Conservation (phyloP, 108 stramenopile species). For the Asterionellopsis glacialis region DNA sequence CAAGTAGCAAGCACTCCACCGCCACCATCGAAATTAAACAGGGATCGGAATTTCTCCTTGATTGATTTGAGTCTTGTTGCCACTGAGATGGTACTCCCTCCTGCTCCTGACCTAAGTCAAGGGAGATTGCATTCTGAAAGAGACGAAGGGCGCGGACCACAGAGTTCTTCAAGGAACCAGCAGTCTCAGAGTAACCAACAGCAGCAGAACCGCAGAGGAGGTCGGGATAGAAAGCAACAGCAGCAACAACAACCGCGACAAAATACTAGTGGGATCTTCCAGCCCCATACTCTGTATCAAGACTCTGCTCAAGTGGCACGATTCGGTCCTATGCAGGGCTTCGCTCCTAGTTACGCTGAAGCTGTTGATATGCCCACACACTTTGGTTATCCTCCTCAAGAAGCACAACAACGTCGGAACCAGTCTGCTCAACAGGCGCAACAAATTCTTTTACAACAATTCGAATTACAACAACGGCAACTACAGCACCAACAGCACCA, state of each 20-base stretch:
- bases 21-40: slow-evolving; percentile 66
- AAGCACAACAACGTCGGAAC: background rate
- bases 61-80: slow-evolving; percentile 46
- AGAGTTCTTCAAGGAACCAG: background rate
- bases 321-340: background rate
- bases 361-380: background rate
- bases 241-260: slow-evolving; percentile 4
- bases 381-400: slow-evolving; percentile 4
- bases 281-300: background rate
- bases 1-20: slow-evolving; percentile 73
- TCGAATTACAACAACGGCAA: slow-evolving; percentile 8
- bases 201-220: background rate
- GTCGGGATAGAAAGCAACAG: background rate
- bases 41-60: slow-evolving; percentile 59
- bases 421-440: background rate
- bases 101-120: background rate
- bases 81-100: slow-evolving; percentile 2
- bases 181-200: background rate
- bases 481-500: slow-evolving; percentile 1
- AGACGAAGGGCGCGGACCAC: background rate
- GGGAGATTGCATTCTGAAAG: background rate
- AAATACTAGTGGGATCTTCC: background rate
- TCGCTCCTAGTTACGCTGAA: background rate
- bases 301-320: background rate
- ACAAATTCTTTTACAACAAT: background rate